Conservation (phyloP, 768 basidiomycete genomes). For the Pleurotus citrinopileatus region DNA sequence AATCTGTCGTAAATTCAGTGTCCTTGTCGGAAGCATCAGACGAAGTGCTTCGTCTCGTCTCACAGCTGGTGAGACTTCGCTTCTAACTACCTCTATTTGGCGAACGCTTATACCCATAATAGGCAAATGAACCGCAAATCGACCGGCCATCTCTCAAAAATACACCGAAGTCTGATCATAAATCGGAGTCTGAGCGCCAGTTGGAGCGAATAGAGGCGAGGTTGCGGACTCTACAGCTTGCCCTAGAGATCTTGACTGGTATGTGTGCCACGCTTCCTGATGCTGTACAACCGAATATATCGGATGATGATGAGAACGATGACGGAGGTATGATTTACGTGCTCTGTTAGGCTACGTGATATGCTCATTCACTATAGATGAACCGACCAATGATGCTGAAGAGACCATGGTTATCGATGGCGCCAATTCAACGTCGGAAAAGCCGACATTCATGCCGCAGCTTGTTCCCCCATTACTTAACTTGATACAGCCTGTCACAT, state of each 20-base stretch:
- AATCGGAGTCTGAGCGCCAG: constrained; percentile 61
- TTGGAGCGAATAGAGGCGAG: constrained; percentile 71
- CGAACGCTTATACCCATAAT: constrained; percentile 1
- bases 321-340: constrained; percentile 26
- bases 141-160: constrained; percentile 62
- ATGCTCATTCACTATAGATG: constrained; percentile 14
- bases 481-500: constrained; percentile 68
- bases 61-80: constrained; percentile 8
- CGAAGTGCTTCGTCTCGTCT: constrained; percentile 19
- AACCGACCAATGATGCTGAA: constrained; percentile 29
- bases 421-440: constrained; percentile 28
- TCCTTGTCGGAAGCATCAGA: constrained; percentile 50
- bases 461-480: constrained; percentile 68
- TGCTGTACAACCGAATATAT: constrained; percentile 44
- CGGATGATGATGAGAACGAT: constrained; percentile 36
- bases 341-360: neutral
- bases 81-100: neutral
- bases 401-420: constrained; percentile 43
- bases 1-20: constrained; percentile 60
- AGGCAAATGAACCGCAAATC: constrained; percentile 50
- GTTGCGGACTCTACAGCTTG: constrained; percentile 72
- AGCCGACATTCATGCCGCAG: constrained; percentile 47
- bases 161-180: constrained; percentile 75
- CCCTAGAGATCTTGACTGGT: constrained; percentile 86
- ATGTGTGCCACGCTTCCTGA: constrained; percentile 87